Evolutionary conservation across 1,284 basidiomycete species (phyloP).

Genomic region (Puccinia brachypodii): DNA sequence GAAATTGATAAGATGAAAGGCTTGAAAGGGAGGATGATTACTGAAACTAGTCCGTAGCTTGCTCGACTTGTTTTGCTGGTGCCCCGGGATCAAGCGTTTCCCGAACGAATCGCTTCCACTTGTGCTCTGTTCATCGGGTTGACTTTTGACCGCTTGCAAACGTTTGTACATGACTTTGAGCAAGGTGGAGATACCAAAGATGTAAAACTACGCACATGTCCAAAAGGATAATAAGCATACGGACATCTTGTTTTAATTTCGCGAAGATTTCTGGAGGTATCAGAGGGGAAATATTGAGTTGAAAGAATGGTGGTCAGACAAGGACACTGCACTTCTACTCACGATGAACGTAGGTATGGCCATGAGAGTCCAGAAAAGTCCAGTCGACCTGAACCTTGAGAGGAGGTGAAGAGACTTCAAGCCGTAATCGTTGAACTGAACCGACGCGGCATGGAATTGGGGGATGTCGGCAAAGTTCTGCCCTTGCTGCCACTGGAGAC

Average conservation of each 20-base stretch:
- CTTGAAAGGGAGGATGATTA: neutral
- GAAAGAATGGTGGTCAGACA: neutral
- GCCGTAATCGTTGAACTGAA: neutral
- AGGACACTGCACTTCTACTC: neutral
- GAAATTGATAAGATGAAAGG: neutral
- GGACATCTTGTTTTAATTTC: neutral
- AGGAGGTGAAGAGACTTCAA: neutral
- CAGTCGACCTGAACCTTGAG: neutral
- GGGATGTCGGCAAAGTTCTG: neutral
- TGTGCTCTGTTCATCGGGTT: neutral
- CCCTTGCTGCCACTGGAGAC: neutral
- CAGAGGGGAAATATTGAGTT: too few relatives aligned
- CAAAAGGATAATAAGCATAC: neutral
- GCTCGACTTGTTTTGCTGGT: neutral
- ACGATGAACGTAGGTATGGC: constrained; percentile 13
- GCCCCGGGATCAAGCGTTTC: neutral
- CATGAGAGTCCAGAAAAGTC: constrained; percentile 13
- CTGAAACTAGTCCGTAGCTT: constrained; percentile 7
- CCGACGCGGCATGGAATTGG: neutral
- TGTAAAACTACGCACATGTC: neutral
- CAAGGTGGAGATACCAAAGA: constrained; percentile 15
- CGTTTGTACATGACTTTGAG: constrained; percentile 17
- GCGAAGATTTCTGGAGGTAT: too few relatives aligned
- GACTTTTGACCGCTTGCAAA: neutral
- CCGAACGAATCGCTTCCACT: neutral